Base-by-base conservation (phyloP, 2,329 filamentous ascomycete genomes). In the Coniochaeta prunicola region DNA sequence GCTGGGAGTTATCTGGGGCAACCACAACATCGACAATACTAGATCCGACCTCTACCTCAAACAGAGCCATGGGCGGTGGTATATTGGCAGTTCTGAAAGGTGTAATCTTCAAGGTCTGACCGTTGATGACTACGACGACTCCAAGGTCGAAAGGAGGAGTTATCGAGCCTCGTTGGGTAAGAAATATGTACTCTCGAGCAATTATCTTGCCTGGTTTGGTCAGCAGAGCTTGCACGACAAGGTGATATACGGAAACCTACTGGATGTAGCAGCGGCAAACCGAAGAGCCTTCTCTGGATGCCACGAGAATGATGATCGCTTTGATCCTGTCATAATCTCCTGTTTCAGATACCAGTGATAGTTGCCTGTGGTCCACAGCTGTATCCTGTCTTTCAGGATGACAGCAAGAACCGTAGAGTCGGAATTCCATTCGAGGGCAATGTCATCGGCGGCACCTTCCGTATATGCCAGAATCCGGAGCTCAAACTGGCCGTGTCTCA, bases 321-420 rank as follows among this genome's bases (percentile, higher is more conserved):
- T 64, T 13, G 65, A 67, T 8, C 71, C 65, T 7, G 80, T 75
- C 7, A 76, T 74, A 7, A 97, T 79, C 69, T 97, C 92, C 70
- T 96, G 92, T 75, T 99, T 99, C 17, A 99, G 79, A 71, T 97
- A 97, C 84, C 94, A 99, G 70, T 97, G 91, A 66, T 99, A 99
- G 71, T 99, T 99, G 21, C 91, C 90, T 81, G 89, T 96, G 0
- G 92, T 96, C 94, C 94, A 99, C 1, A 99, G 77, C 69, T 99
- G 94, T n/a, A 94, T 76, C 59, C 85, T 82, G 63, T 92, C 84
- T 33, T 78, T 77, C 65, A 92, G 84, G 1, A 84, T 79, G n/a
- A 97, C 87, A 6, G 93, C 92, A 53, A 99, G 80, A 0, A 96
- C 91, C 1, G 87, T 93, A 0, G 94, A 99, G 70, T 99, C 93